Conservation (phyloP, 1,139 yeast genomes). For the Blastobotrys capitulatus region DNA sequence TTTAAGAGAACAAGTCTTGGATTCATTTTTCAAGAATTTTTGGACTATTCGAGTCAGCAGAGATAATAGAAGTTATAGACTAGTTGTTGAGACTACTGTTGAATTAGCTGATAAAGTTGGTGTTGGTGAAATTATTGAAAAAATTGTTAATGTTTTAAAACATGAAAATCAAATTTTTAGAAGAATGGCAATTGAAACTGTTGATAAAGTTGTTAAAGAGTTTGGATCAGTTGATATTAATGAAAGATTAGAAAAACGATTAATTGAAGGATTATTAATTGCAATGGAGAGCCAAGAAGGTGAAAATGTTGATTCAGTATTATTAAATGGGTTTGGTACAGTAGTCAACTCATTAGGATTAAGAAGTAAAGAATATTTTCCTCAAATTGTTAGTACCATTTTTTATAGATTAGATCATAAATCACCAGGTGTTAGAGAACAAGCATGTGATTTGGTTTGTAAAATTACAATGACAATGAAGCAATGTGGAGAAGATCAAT, state of each 20-base stretch:
- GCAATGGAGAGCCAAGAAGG: conserved; percentile 90
- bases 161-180: conserved; percentile 82
- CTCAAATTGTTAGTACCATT: conserved; percentile 68
- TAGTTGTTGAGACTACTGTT: conserved; percentile 71
- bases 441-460: conserved; percentile 75
- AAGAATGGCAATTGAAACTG: conserved; percentile 70
- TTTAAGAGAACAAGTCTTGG: conserved; percentile 47
- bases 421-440: conserved; percentile 69
- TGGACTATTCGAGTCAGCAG: conserved; percentile 55
- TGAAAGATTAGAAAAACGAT: conserved; percentile 55
- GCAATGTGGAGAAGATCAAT: conserved; percentile 57
- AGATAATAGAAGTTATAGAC: conserved; percentile 47
- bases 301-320: conserved; percentile 45
- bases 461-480: conserved; percentile 64
- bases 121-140: conserved; percentile 52
- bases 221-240: conserved; percentile 49
- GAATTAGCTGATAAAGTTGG: conserved; percentile 67
- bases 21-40: conserved; percentile 62
- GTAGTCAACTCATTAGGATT: conserved; percentile 63
- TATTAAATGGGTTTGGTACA: conserved; percentile 61
- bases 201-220: conserved; percentile 43
- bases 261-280: conserved; percentile 77
- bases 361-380: conserved; percentile 67
- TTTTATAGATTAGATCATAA: conserved; percentile 72
- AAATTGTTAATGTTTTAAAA: conserved; percentile 54